Base-by-base conservation (phyloP, 2,329 filamentous ascomycete genomes). In the Penicillium sp. region DNA sequence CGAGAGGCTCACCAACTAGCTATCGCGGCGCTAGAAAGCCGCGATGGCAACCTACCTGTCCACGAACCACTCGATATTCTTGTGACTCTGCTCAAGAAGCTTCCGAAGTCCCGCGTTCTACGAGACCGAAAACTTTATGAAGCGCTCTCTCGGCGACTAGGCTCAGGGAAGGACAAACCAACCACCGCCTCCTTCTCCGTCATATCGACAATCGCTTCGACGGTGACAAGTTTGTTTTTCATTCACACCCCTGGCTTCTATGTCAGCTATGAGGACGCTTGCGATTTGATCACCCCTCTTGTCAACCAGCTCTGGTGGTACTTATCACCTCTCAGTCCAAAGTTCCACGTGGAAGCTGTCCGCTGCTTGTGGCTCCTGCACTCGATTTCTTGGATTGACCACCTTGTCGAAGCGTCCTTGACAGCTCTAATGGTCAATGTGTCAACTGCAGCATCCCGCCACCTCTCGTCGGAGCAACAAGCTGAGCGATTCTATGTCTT, bases 261-360 rank as follows among this genome's bases (percentile, higher is more conserved):
- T 57, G 59, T 76, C 43, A 73, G 65, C 44, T 72, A 77, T 48
- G 70, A 76, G 50, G 72, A 77, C 88, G 48, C 87, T 80, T 53
- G 81, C 77, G 53, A 74, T 52, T 75, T 96, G 9, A 83, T 93
- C 5, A 80, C 85, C 20, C 81, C 84, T 29, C 76, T 97, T 22
- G 86, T 94, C 16, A 79, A 79, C 2, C 83, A 87, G 54, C 81
- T 93, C 0, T 99, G 94, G 94, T 73, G 78, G 5, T 91, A 90
- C 66, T 76, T 99, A 38, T 89, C 91, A 0, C 87, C 90, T n/a
- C 81, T 86, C 13, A 87, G 88, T 60, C 92, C 92, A 0, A 96
- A 96, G 69, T 95, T 93, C 63, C 94, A 97, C 68, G 92, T 99
- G 32, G 95, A 99, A 76, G 88, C 92, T 18, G 90, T 95, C 9